Conservation (phyloP, 23 red algal genomes). For the Gracilaria caudata region DNA sequence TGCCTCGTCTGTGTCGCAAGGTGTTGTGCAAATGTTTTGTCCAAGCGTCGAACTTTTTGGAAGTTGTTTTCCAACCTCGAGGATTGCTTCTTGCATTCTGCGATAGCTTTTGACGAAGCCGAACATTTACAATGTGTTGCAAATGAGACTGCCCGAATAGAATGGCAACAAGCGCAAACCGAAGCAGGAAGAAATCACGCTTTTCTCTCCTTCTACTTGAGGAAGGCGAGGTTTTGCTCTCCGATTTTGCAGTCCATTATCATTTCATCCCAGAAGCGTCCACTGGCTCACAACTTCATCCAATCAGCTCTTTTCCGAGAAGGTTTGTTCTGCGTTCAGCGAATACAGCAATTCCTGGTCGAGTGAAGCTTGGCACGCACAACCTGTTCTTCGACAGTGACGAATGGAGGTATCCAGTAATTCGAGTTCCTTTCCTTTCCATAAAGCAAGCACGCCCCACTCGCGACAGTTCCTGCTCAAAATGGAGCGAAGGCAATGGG, state of each 20-base stretch:
- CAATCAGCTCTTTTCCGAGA: conserved; percentile 18
- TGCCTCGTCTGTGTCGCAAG: too few species aligned
- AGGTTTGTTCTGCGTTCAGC: conserved; percentile 26
- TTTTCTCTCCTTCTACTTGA: conserved; percentile 70
- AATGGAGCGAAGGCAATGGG: background rate
- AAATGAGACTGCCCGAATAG: background rate
- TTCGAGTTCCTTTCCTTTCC: conserved; percentile 57
- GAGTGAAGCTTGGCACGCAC: conserved; percentile 59
- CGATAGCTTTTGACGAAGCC: background rate
- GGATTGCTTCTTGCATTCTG: background rate
- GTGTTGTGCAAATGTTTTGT: too few species aligned
- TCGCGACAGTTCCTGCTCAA: conserved; percentile 16
- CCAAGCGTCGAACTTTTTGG: too few species aligned
- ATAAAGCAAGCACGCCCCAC: conserved; percentile 28
- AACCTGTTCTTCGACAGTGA: conserved; percentile 72
- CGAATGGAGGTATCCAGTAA: conserved; percentile 67
- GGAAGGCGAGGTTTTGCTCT: conserved; percentile 61
- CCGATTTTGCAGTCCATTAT: conserved; percentile 68
- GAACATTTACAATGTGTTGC: background rate
- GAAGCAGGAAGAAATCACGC: conserved; percentile 10
- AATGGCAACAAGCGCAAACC: conserved; percentile 14
- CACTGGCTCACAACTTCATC: conserved; percentile 3
- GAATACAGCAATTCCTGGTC: conserved; percentile 33
- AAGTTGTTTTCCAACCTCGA: too few species aligned
- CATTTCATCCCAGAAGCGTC: conserved; percentile 33